Evolutionary conservation across 2,329 filamentous ascomycete species (phyloP), one percentile per base, ranked within the genome.

Genomic region (Colletotrichum viniferum): DNA sequence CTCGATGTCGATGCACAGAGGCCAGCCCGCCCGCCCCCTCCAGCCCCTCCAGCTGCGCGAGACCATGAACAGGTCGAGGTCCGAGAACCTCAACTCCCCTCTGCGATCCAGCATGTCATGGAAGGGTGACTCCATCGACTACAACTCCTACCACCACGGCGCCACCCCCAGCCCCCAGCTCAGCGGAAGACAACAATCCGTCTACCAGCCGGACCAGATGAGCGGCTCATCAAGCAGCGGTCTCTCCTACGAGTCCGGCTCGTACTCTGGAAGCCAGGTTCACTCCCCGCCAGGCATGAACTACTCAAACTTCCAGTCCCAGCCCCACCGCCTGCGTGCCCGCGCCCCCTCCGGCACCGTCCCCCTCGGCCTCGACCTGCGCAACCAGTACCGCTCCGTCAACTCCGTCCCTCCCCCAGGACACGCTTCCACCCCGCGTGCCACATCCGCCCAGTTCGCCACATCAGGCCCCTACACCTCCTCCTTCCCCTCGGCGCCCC

Each of bases 81-180:
- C 90, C 4, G 90, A 92, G 64, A 90, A 86, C 13, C 81, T 92
- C 16, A 90, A 92, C 74, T 92, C 90, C 16, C 90, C 91, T 4
- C 82, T 92, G 61, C 86, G 90, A 43, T 87, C 90, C 12, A 90
- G 88, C 79, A 90, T 92, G 89, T 89, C 90, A 14, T 93, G 91
- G 91, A 92, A 92, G 81, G 89, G 89, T 16, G 89, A 91, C 76
- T 85, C 88, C 2, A 87, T 92, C 72, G 90, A 92, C 78, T 92
- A 92, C 80, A 86, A 85, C 13, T 86, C 85, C 13, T 92, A 90
- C 79, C 85, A 88, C 61, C 85, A 88, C 62, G 84, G 83, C 18
- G 83, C 84, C 10, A 86, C 85, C 71, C 80, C 83, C 8, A 90
- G 88, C 79, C 87, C 90, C 5, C 85, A 84, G 65, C 82, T 88